Percentiles rank a stretch among this genome's conserved stretches.
Conservation (phyloP, 1,284 basidiomycete genomes). For the Rhodotorula sp. region DNA sequence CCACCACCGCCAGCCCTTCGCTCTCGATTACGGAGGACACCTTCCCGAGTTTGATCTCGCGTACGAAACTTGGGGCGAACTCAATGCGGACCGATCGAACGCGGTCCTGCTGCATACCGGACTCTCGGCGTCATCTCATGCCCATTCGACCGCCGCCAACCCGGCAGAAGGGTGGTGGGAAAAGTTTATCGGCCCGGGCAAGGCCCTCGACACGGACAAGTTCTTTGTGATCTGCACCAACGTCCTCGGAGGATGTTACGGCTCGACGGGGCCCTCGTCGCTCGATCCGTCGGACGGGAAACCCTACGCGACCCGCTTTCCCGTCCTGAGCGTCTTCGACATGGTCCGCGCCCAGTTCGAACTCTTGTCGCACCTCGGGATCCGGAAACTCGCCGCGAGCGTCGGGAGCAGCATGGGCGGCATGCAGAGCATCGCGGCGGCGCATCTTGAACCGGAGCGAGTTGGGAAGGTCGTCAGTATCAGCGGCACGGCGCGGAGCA, state of each 20-base stretch:
- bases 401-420: slow-evolving; percentile 95
- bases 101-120: slow-evolving; percentile 97
- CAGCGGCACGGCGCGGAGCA: slow-evolving; percentile 87
- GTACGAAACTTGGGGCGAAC: slow-evolving; percentile 95
- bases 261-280: slow-evolving; percentile 89
- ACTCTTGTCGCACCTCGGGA: slow-evolving; percentile 79
- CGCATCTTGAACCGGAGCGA: slow-evolving; percentile 84
- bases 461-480: slow-evolving; percentile 89
- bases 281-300: slow-evolving; percentile 65
- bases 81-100: slow-evolving; percentile 76
- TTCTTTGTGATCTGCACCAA: slow-evolving; percentile 97
- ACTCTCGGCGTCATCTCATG: slow-evolving; percentile 91
- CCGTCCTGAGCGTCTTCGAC: slow-evolving; percentile 89
- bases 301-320: slow-evolving; percentile 87
- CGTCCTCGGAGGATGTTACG: slow-evolving; percentile 96
- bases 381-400: slow-evolving; percentile 83
- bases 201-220: slow-evolving; percentile 85
- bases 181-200: slow-evolving; percentile 93
- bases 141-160: slow-evolving; percentile 77
- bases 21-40: slow-evolving; percentile 68
- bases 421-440: slow-evolving; percentile 96
- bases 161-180: slow-evolving; percentile 96
- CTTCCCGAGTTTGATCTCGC: slow-evolving; percentile 82
- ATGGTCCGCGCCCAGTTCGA: slow-evolving; percentile 91
- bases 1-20: slow-evolving; percentile 57